A percentile compares a stretch with the other conserved stretches of the same genome.
These are phyloP conservation scores for Neonectria coccinea DNA, from an alignment of 2,329 filamentous ascomycete species.

Conservation along the genomic window DNA sequence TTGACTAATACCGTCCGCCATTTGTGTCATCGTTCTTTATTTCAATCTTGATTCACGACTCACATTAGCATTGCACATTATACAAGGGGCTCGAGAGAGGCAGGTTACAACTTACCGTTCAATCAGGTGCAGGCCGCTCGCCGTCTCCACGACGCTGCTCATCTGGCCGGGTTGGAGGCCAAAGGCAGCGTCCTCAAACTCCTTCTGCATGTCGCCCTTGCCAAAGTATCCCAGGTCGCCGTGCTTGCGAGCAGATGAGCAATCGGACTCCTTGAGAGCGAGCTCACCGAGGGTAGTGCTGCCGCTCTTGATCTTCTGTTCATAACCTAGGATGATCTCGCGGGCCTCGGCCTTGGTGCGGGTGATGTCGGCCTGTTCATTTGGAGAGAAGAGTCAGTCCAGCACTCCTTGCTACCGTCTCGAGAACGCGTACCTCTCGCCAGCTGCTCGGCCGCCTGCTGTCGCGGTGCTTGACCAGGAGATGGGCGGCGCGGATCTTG, in stretches of 20 bases:
- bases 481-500: constrained; percentile 93
- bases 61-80: neutral
- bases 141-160: constrained; percentile 89
- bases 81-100: neutral
- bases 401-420: neutral
- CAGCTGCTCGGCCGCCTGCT: constrained; percentile 93
- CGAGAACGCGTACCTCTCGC: constrained; percentile 71
- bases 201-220: constrained; percentile 96
- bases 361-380: constrained; percentile 77
- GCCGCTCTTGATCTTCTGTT: constrained; percentile 80
- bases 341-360: constrained; percentile 88
- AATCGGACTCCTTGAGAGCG: constrained; percentile 91
- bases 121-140: constrained; percentile 94
- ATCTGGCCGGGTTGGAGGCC: constrained; percentile 87
- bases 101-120: constrained; percentile 75
- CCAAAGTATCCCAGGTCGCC: constrained; percentile 97
- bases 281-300: constrained; percentile 80
- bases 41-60: constrained; percentile 32
- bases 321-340: constrained; percentile 79
- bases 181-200: constrained; percentile 97
- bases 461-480: constrained; percentile 92
- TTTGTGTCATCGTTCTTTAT: constrained; percentile 22
- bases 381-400: constrained; percentile 16
- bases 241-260: constrained; percentile 92
- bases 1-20: constrained; percentile 6